Base-by-base conservation (phyloP, 176 grass and related monocot species). In the Cymbopogon citratus region DNA sequence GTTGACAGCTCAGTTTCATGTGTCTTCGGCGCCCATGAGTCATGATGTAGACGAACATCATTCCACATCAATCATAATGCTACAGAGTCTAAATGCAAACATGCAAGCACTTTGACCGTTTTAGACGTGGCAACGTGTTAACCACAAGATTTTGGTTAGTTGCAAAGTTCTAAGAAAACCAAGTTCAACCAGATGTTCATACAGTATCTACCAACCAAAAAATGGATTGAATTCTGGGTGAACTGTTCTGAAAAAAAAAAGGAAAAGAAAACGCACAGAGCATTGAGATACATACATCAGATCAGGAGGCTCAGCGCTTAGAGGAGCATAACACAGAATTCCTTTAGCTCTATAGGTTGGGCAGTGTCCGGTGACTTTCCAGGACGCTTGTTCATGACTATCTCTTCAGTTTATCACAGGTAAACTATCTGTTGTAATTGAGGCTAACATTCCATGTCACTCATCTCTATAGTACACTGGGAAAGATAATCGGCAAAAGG, bases 341-440 rank as follows among this genome's bases (percentile, higher is more conserved):
- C 34, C 60, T 62, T 78, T 86, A 62, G 67, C 8, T 66, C 21
- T 78, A 66, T 85, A 76, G 68, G 33, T 23, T 48, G 19, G 28
- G 59, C 24, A 48, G 18, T 79, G 40, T 73, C 82, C 45, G 75
- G 74, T 61, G 18, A 78, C 41, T 76, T 86, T 74, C 74, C 78
- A 82, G 57, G 65, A 39, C 21, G 28, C 15, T 78, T 78, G 73
- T 60, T 77, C 65, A 62, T 72, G 52, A 61, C 46, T 24, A 90
- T 79, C 62, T 13, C 38, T 74, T 79, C 49, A 23, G 60, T 86
- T 69, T 79, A 66, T 31, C 77, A 75, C 31, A 2, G 24, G 28
- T 77, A 40, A 78, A 38, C 76, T 80, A 85, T 86, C 68, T 78
- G 67, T 65, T 63, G 51, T 83, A 83, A 86, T 90, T 83, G 71